Conservation (phyloP, 305 asterid species). For the Solanum hybrid region DNA sequence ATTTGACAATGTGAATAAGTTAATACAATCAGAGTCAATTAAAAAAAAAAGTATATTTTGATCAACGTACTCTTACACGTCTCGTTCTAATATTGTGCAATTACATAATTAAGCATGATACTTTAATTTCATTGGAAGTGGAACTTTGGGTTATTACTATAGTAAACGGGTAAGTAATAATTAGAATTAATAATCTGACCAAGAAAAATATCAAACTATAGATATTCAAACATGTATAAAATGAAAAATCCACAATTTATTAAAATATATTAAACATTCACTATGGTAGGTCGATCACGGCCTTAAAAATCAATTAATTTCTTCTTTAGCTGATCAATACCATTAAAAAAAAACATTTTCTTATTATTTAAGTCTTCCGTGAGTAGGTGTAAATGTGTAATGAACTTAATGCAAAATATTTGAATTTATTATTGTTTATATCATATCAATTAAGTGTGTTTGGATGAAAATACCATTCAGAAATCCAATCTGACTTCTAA, state of each 20-base stretch:
- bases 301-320: not conserved
- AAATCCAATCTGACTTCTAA: not conserved
- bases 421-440: not conserved
- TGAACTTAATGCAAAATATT: not conserved
- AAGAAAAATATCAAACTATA: not conserved
- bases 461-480: not conserved
- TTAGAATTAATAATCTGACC: not conserved
- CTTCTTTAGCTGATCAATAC: not conserved
- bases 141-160: not conserved
- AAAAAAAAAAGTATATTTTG: not conserved
- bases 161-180: not conserved
- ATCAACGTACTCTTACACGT: not conserved
- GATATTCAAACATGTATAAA: not conserved
- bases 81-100: not conserved
- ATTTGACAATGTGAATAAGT: not conserved
- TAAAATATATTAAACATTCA: not conserved
- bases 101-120: not conserved
- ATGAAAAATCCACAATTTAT: not conserved
- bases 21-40: not conserved
- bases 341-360: not conserved
- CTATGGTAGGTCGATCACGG: not conserved
- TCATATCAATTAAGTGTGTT: not conserved
- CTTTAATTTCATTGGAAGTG: not conserved
- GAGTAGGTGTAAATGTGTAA: not conserved
- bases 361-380: not conserved